Conservation (phyloP, 352 stramenopile genomes). For the Globisporangium iwayamae region DNA sequence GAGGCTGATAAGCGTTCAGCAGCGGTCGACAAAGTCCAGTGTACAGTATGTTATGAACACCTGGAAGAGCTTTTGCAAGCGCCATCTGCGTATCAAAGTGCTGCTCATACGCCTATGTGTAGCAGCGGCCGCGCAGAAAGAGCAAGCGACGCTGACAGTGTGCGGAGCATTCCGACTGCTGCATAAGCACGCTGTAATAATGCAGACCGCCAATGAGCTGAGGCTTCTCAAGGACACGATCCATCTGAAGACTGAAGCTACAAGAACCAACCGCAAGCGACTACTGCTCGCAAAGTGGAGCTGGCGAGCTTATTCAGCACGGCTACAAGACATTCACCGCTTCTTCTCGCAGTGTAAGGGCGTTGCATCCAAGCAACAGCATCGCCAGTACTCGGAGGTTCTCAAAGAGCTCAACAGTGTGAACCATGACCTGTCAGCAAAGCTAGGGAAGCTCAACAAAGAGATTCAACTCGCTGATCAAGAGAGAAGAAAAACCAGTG, state of each 20-base stretch:
- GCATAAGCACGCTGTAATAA: neutral
- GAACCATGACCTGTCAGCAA: neutral
- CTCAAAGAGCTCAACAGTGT: constrained; percentile 6
- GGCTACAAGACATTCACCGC: constrained; percentile 25
- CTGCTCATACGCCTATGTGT: constrained; percentile 8
- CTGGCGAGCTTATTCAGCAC: constrained; percentile 46
- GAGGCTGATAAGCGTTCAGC: constrained; percentile 1
- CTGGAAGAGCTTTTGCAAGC: constrained; percentile 7
- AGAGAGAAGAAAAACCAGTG: neutral
- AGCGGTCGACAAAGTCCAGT: constrained; percentile 1
- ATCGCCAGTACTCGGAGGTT: neutral
- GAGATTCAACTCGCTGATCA: constrained; percentile 1
- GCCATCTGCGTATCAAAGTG: neutral
- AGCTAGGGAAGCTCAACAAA: neutral
- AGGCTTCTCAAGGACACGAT: neutral
- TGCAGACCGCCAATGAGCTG: neutral
- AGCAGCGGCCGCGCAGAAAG: neutral
- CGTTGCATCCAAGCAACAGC: neutral
- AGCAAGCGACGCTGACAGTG: constrained; percentile 3
- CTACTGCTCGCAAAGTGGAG: constrained; percentile 36
- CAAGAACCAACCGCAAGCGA: neutral
- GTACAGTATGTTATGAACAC: neutral
- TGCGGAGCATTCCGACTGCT: constrained; percentile 9
- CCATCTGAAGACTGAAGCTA: neutral
- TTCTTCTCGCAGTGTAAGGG: constrained; percentile 33